Conservation (phyloP, 2,329 filamentous ascomycete species). For the Alternaria brassicae region DNA sequence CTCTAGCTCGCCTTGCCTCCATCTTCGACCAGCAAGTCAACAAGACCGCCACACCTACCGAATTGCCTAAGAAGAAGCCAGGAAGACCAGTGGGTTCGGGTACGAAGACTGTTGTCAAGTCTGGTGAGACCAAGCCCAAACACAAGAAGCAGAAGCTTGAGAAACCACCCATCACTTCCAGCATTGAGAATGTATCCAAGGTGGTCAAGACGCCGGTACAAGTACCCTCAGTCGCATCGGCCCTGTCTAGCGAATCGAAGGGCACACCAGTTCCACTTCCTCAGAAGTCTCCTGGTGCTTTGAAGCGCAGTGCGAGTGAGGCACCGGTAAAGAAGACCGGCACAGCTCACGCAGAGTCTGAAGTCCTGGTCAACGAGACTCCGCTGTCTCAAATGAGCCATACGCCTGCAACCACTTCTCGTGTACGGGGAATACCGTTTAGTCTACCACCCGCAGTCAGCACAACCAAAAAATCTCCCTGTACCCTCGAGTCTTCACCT, state of each 20-base stretch:
- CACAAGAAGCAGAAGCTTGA: slow-evolving; percentile 3
- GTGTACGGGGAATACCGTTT: slow-evolving; percentile 22
- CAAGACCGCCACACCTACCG: neutral
- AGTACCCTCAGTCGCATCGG: neutral
- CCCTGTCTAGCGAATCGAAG: neutral
- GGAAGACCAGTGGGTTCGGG: neutral
- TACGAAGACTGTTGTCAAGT: slow-evolving; percentile 2
- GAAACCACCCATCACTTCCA: neutral
- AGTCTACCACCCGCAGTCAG: slow-evolving; percentile 5
- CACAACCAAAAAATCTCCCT: neutral
- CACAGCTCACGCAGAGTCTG: neutral
- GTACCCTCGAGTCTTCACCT: slow-evolving; percentile 3
- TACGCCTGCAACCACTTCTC: neutral
- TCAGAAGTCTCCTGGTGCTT: neutral
- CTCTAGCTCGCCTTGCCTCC: slow-evolving; percentile 14
- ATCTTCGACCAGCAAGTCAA: slow-evolving; percentile 8
- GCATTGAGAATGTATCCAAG: neutral
- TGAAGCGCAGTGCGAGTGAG: neutral
- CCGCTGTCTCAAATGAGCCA: slow-evolving; percentile 18
- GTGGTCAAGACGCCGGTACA: neutral
- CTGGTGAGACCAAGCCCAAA: slow-evolving; percentile 1
- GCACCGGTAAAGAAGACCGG: neutral
- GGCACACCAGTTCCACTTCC: slow-evolving; percentile 15
- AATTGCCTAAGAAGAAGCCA: slow-evolving; percentile 5
- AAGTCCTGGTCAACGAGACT: slow-evolving; percentile 23